phyloP scores from a whole-genome alignment of 331 rosid genomes.

The Quercus lobata region DNA sequence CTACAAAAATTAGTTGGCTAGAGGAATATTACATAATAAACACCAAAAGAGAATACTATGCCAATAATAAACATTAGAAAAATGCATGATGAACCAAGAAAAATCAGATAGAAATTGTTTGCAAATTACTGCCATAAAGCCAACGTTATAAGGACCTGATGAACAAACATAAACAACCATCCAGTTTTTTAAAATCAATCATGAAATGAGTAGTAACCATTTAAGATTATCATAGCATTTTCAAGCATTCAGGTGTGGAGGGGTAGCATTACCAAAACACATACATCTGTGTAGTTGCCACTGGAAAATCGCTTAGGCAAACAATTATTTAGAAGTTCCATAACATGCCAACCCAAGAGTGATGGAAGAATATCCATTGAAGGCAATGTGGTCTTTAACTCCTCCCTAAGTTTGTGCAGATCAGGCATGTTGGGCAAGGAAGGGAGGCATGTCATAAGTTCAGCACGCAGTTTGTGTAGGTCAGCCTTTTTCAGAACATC shows the following conservation, averaged over 20 bases:
- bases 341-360: conserved; percentile 68
- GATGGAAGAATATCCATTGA: conserved; percentile 58
- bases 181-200: neutral
- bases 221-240: neutral
- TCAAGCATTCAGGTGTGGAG: neutral
- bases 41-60: no score
- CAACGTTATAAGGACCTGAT: neutral
- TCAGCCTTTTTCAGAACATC: conserved; percentile 65
- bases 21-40: no score
- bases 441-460: conserved; percentile 76
- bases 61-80: neutral
- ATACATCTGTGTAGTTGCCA: conserved; percentile 62
- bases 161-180: neutral
- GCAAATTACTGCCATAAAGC: neutral
- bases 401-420: conserved; percentile 56
- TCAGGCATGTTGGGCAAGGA: conserved; percentile 62
- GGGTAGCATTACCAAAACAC: conserved; percentile 63
- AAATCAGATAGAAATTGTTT: neutral
- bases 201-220: neutral
- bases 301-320: conserved; percentile 77
- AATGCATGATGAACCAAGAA: neutral
- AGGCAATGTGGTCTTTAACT: conserved; percentile 45
- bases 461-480: conserved; percentile 66
- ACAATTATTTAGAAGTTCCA: conserved; percentile 73
- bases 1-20: no score